Percentiles rank a stretch among this genome's conserved stretches.
Evolutionary conservation across 2,329 filamentous ascomycete species (phyloP).

Genomic region (Ascochyta rabiei): DNA sequence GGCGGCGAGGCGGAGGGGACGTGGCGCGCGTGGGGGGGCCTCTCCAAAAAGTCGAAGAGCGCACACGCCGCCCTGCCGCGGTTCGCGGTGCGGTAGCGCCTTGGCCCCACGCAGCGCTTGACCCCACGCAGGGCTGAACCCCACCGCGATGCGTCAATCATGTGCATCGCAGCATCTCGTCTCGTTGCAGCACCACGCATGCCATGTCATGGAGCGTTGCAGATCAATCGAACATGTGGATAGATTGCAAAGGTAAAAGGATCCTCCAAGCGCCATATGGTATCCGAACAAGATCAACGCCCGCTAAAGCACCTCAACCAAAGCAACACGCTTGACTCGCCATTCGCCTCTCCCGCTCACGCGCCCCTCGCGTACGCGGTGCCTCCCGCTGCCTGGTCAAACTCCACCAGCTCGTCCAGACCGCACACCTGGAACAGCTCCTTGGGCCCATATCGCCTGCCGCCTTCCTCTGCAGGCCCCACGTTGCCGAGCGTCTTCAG

Average conservation of each 20-base stretch:
- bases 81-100: conserved; percentile 3
- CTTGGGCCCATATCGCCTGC: conserved; percentile 54
- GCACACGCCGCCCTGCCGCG: too few relatives aligned
- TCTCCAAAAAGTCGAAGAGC: conserved; percentile 12
- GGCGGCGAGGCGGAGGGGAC: not conserved
- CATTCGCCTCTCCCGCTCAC: too few relatives aligned
- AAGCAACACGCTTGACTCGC: not conserved
- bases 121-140: conserved; percentile 6
- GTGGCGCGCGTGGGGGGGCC: not conserved
- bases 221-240: too few relatives aligned
- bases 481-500: conserved; percentile 36
- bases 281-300: conserved; percentile 11
- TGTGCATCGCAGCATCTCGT: too few relatives aligned
- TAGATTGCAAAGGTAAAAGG: not conserved
- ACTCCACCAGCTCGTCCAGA: conserved; percentile 56
- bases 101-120: conserved; percentile 10
- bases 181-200: too few relatives aligned
- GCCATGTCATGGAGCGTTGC: too few relatives aligned
- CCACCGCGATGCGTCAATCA: not conserved
- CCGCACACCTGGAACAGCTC: conserved; percentile 61
- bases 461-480: conserved; percentile 47
- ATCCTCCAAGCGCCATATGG: conserved; percentile 8
- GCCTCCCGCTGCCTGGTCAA: conserved; percentile 57
- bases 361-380: conserved; percentile 33
- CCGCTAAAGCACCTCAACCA: conserved; percentile 2